These are phyloP conservation scores for Aspergillus sp. DNA, from an alignment of 2,329 filamentous ascomycete species.

Conservation along the genomic window DNA sequence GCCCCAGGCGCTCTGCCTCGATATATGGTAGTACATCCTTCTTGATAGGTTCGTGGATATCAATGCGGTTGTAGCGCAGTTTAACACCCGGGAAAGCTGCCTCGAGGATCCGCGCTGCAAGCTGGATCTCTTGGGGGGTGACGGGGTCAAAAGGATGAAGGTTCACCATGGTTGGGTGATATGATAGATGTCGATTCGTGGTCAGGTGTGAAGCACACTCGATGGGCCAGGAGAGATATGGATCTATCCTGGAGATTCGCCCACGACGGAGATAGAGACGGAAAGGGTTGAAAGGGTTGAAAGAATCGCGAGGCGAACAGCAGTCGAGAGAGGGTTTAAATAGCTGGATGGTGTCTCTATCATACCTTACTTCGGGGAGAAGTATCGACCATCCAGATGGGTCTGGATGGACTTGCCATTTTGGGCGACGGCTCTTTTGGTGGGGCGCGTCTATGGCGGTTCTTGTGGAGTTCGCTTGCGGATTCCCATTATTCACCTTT, in stretches of 20 bases:
- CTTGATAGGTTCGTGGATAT: conserved; percentile 64
- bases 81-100: conserved; percentile 34
- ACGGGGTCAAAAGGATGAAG: conserved; percentile 41
- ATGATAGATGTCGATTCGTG: conserved; percentile 12
- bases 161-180: conserved; percentile 2
- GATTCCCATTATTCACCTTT: not conserved
- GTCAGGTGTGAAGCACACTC: no score
- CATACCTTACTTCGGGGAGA: no score
- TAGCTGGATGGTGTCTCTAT: not conserved
- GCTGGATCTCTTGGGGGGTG: conserved; percentile 36
- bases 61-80: conserved; percentile 64
- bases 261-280: not conserved
- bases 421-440: conserved; percentile 16
- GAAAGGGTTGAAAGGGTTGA: not conserved
- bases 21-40: conserved; percentile 57
- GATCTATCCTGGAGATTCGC: no score
- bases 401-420: conserved; percentile 29
- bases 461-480: conserved; percentile 3
- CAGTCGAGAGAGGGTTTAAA: not conserved
- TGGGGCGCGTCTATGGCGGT: conserved; percentile 1
- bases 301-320: not conserved
- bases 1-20: conserved; percentile 59
- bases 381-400: conserved; percentile 1
- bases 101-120: conserved; percentile 36
- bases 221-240: no score